These are phyloP conservation scores for Aspergillus japonicus DNA, from an alignment of 2,329 filamentous ascomycete genomes.

Conservation along the genomic window DNA sequence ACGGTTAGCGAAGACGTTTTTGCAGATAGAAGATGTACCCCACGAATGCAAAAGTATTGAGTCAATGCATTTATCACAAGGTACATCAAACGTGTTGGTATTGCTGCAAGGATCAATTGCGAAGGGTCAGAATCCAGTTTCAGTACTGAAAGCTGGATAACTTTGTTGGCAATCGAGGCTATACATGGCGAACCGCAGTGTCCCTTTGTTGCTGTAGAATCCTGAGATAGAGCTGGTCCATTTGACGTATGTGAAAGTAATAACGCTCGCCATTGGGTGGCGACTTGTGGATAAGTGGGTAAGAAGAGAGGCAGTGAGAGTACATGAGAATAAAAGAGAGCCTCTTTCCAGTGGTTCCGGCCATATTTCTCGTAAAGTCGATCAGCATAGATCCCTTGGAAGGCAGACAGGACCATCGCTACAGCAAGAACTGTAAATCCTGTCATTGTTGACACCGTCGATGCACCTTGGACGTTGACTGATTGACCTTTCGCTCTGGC, in stretches of 20 bases:
- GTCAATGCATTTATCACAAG: conserved; percentile 65
- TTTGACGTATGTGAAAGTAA: conserved; percentile 33
- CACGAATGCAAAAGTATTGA: conserved; percentile 91
- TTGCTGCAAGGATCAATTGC: conserved; percentile 24
- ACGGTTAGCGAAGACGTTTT: conserved; percentile 89
- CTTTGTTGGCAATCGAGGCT: background rate
- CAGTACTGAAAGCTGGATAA: background rate
- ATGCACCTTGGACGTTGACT: conserved; percentile 21
- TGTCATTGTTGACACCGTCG: conserved; percentile 45
- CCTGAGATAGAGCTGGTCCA: background rate
- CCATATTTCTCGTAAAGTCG: conserved; percentile 83
- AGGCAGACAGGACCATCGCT: conserved; percentile 84
- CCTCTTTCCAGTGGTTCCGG: conserved; percentile 83
- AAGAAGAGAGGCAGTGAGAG: conserved; percentile 49
- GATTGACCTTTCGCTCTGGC: conserved; percentile 69
- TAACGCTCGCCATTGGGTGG: conserved; percentile 37
- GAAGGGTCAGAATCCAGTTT: conserved; percentile 7
- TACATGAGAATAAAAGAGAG: conserved; percentile 83
- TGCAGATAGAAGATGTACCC: conserved; percentile 90
- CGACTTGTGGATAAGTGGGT: conserved; percentile 36
- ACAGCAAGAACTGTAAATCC: conserved; percentile 81
- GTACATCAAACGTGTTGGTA: conserved; percentile 39
- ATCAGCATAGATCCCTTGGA: conserved; percentile 94
- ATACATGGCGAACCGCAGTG: background rate
- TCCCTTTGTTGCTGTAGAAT: background rate